Base-by-base conservation (phyloP, 495 filamentous ascomycete species). In the Corynascus novoguineensis region DNA sequence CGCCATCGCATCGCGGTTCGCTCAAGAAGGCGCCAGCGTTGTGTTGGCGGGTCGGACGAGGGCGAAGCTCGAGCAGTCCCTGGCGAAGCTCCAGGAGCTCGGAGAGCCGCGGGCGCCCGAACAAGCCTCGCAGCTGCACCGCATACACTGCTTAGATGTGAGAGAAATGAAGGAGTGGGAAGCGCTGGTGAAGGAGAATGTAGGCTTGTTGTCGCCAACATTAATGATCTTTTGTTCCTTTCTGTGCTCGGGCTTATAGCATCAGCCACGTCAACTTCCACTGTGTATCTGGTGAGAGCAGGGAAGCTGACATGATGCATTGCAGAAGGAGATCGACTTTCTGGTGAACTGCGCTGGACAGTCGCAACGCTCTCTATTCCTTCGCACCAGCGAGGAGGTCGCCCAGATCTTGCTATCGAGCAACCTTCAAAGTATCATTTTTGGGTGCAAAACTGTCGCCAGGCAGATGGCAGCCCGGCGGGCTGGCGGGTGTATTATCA, bases 261-360 rank as follows among this genome's bases (percentile, higher is more conserved):
- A n/a, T n/a, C n/a, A n/a, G n/a, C n/a, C n/a, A n/a, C n/a, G n/a
- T n/a, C n/a, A n/a, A n/a, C n/a, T n/a, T n/a, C n/a, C n/a, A n/a
- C n/a, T n/a, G n/a, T n/a, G 37, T 19, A 21, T 19, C 1, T 21
- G 4, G 37, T 19, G 37, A 21, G 2, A 8, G 21, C 5, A 21
- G 37, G 15, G 2, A n/a, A 15, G 37, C 17, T 41, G 5, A 41
- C 17, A 4, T n/a, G 17, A 2, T 41, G 35, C 19, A 15, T 17
- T 22, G 6, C 24, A 64, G 57, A 21, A 25, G 7, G 11, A 56
- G 24, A 71, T 84, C n/a, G 82, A 90, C 63, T 75, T 90, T 46
- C 81, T 92, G 5, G 73, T 92, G 57, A 92, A 92, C 67, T 84
- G 84, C 15, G 90, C 90, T 0, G 90, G 90, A 15, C 71, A 89